These are phyloP conservation scores for Austroboletus eburneus DNA, from an alignment of 768 basidiomycete species.

Conservation along the genomic window DNA sequence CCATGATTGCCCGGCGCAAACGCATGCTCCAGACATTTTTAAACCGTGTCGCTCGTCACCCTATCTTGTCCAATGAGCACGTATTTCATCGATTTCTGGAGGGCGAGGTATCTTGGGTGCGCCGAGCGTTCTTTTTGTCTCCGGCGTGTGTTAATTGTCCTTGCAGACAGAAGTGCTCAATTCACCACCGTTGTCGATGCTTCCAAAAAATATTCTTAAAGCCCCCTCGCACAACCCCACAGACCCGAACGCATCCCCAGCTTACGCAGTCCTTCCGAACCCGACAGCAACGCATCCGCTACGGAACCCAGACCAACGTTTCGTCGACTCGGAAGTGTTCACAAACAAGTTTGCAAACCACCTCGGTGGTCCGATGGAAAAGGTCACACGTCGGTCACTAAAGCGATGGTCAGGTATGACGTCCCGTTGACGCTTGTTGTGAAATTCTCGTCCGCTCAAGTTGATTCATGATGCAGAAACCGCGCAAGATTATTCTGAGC, in stretches of 20 bases:
- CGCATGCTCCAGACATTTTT: conserved; percentile 95
- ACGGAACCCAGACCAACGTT: conserved; percentile 91
- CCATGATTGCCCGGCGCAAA: conserved; percentile 87
- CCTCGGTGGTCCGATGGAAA: conserved; percentile 90
- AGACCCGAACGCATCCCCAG: conserved; percentile 63
- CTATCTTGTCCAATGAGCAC: conserved; percentile 94
- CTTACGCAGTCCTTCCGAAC: conserved; percentile 83
- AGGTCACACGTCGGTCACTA: conserved; percentile 84
- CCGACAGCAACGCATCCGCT: conserved; percentile 87
- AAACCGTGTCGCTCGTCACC: conserved; percentile 84
- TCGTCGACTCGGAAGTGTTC: conserved; percentile 93
- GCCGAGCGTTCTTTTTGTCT: conserved; percentile 19
- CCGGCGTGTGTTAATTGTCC: conserved; percentile 5
- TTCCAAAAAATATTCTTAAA: conserved; percentile 95
- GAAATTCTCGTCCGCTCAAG: background rate
- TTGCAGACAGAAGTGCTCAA: conserved; percentile 83
- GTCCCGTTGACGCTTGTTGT: conserved; percentile 1
- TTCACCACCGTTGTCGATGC: conserved; percentile 83
- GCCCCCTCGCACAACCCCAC: conserved; percentile 95
- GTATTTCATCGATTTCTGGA: conserved; percentile 96
- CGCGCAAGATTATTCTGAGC: conserved; percentile 83
- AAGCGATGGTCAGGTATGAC: conserved; percentile 90
- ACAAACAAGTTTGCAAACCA: conserved; percentile 95
- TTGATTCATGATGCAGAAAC: conserved; percentile 45
- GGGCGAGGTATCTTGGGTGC: conserved; percentile 93